Evolutionary conservation across 352 stramenopile species (phyloP), one percentile per base, ranked within the genome.

Genomic region (Pythium pyrilobum): DNA sequence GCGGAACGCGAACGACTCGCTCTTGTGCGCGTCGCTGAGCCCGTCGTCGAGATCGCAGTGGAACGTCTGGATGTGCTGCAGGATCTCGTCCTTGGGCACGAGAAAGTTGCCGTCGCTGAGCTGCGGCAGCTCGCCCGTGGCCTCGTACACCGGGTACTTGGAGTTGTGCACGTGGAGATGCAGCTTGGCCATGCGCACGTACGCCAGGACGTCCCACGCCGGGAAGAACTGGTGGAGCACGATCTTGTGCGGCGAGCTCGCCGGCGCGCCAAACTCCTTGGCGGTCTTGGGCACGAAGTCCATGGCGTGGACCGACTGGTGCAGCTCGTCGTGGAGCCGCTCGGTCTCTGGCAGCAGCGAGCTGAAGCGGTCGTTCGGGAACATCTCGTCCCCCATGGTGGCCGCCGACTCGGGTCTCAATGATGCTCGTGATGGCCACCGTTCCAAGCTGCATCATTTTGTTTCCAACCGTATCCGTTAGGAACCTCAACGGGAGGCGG

Each of bases 11-110:
- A 86, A 89, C 52, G 77, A 88, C 68, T 91, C 84, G 64, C 73
- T 87, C 44, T 81, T 83, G 52, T 95, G 77, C 44, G 60, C 52
- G 36, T 85, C 80, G 43, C 63, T 85, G 46, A 95, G 56, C 51
- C 71, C 71, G 23, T 67, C 70, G 47, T 92, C 84, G 52, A 95
- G 87, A 51, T 95, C 81, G 36, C 69, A 58, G 64, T 95, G 82
- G 66, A 92, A 95, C 68, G 84, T 92, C 61, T 95, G 84, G 47
- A 95, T 38, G 54, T 95, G 84, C 75, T 91, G 80, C 48, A 92
- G 80, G 42, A 95, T 92, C 54, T 91, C 71, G 24, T 88, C 75
- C 52, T 86, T 89, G 8, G 80, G 78, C 53, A 95, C 64, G 33
- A 95, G 68, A 48, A 91, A 95, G 62, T 95, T 90, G 52, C 84